Percentiles rank a stretch among this genome's conserved stretches.
These are phyloP conservation scores for Magnusiomyces ingens DNA, from an alignment of 1,139 yeast species.

Conservation along the genomic window DNA sequence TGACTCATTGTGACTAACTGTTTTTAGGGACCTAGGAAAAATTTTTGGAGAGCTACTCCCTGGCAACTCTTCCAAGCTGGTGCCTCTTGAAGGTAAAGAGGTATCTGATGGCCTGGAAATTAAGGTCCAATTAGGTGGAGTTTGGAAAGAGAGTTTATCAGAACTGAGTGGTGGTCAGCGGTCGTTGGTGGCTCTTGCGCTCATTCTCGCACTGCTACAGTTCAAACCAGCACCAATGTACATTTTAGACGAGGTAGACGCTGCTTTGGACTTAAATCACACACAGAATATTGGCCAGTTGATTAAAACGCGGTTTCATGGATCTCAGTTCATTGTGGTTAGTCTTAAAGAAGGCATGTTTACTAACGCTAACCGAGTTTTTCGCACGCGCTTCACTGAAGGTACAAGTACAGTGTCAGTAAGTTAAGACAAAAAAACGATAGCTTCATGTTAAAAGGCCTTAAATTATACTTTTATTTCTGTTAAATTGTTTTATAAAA, in stretches of 20 bases:
- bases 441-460: too few relatives aligned
- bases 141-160: slow-evolving; percentile 94
- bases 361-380: slow-evolving; percentile 91
- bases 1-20: background rate
- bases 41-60: slow-evolving; percentile 87
- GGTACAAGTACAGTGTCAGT: slow-evolving; percentile 81
- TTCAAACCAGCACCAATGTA: slow-evolving; percentile 99
- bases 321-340: slow-evolving; percentile 93
- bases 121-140: slow-evolving; percentile 80
- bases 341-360: slow-evolving; percentile 98
- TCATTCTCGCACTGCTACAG: slow-evolving; percentile 83
- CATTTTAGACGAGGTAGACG: slow-evolving; percentile 94
- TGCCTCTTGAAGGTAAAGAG: slow-evolving; percentile 69
- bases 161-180: slow-evolving; percentile 98
- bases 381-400: slow-evolving; percentile 89
- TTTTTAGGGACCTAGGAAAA: slow-evolving; percentile 68
- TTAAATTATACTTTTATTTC: too few relatives aligned
- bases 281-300: slow-evolving; percentile 96
- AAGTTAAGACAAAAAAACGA: slow-evolving; percentile 11
- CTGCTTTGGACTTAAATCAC: slow-evolving; percentile 93
- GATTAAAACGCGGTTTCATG: slow-evolving; percentile 89
- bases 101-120: slow-evolving; percentile 90
- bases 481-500: too few relatives aligned
- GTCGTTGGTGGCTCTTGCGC: slow-evolving; percentile 82
- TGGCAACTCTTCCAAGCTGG: slow-evolving; percentile 84